These are phyloP conservation scores for Colletotrichum sp. DNA, from an alignment of 2,329 filamentous ascomycete species.

Conservation along the genomic window DNA sequence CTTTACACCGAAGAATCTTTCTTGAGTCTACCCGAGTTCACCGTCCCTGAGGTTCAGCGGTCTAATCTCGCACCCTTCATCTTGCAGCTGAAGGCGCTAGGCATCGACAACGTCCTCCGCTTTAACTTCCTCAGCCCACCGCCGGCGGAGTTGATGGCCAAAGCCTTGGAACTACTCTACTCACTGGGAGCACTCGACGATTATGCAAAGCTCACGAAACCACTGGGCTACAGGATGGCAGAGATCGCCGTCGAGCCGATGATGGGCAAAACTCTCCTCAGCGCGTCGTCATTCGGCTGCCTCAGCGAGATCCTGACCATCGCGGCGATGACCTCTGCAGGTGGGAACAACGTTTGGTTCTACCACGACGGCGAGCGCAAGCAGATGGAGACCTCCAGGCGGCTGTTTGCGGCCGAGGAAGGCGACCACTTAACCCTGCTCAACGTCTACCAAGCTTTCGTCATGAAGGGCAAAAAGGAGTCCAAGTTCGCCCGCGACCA, in stretches of 20 bases:
- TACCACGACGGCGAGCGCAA: constrained; percentile 80
- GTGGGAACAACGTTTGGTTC: constrained; percentile 82
- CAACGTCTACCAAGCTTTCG: constrained; percentile 91
- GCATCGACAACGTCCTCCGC: constrained; percentile 90
- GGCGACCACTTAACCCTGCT: constrained; percentile 92
- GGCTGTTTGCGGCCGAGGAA: constrained; percentile 89
- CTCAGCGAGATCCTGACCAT: constrained; percentile 88
- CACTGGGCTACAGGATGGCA: constrained; percentile 89
- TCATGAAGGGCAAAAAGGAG: constrained; percentile 83
- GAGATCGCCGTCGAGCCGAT: constrained; percentile 93
- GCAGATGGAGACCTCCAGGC: constrained; percentile 72
- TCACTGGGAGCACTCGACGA: constrained; percentile 86
- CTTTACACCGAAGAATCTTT: constrained; percentile 84
- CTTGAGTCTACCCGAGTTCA: constrained; percentile 69
- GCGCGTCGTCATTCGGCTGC: constrained; percentile 76
- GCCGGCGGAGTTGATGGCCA: constrained; percentile 82
- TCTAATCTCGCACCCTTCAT: constrained; percentile 89
- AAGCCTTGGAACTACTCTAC: constrained; percentile 87
- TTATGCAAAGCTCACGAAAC: constrained; percentile 88
- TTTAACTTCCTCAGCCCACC: constrained; percentile 91
- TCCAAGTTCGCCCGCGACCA: constrained; percentile 87
- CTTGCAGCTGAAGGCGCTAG: constrained; percentile 90
- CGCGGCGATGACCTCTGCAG: constrained; percentile 90
- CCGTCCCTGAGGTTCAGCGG: constrained; percentile 88
- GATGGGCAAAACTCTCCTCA: constrained; percentile 88